Percentiles rank a stretch among this genome's conserved stretches.
Evolutionary conservation across 192 early-diverging fungal genomes (phyloP).

Genomic region (Coemansia sp.): DNA sequence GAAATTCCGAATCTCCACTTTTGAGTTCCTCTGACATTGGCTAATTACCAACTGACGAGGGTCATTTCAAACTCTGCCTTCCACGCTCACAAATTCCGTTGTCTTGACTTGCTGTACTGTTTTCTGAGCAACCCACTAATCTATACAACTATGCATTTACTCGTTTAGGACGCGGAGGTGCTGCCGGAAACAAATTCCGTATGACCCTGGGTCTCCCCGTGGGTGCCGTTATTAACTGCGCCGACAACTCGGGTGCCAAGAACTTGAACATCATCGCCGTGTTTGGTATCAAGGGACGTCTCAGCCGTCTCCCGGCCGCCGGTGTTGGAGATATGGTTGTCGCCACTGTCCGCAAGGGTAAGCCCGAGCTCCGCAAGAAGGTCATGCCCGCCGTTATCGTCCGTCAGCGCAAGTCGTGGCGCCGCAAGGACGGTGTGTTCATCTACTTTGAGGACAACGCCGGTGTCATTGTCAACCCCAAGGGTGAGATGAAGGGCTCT

Average conservation of each 20-base stretch:
- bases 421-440: slow-evolving; percentile 97
- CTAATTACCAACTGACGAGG: not conserved
- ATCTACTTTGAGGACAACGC: slow-evolving; percentile 99
- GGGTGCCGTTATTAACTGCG: slow-evolving; percentile 99
- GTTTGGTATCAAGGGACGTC: slow-evolving; percentile 89
- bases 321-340: slow-evolving; percentile 99
- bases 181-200: slow-evolving; percentile 95
- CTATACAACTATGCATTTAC: not conserved
- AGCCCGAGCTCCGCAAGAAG: slow-evolving; percentile 99
- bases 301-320: slow-evolving; percentile 97
- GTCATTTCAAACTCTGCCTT: not conserved
- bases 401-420: slow-evolving; percentile 99
- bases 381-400: slow-evolving; percentile 99
- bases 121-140: not conserved
- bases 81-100: not conserved
- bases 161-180: slow-evolving; percentile 55
- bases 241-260: slow-evolving; percentile 99
- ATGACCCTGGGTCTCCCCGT: slow-evolving; percentile 98
- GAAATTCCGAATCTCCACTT: slow-evolving; percentile 3
- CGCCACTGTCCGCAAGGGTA: slow-evolving; percentile 99
- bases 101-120: not conserved
- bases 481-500: slow-evolving; percentile 99
- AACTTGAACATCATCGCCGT: slow-evolving; percentile 99
- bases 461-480: slow-evolving; percentile 99
- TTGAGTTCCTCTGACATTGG: not conserved